Base-by-base conservation (phyloP, 2,329 filamentous ascomycete genomes). In the Madurella fahalii region DNA sequence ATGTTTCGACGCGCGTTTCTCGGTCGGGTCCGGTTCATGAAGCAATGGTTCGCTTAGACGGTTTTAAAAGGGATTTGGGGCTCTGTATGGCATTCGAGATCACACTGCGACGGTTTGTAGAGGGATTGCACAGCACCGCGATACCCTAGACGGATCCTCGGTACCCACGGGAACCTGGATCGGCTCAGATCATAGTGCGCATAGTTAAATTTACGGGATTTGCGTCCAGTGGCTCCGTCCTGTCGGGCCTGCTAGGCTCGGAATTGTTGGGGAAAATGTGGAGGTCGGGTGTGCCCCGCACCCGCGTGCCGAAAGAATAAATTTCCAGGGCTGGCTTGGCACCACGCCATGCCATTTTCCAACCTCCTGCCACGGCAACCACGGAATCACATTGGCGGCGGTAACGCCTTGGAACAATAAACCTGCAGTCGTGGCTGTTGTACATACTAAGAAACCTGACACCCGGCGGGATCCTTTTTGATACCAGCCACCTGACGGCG, bases 1-100 rank as follows among this genome's bases (percentile, higher is more conserved):
- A 11, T 20, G 3, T 42, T 20, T 42, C 17, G 5, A 42, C 17
- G 16, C 4, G 40, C 40, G 17, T 15, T 42, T 18, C 11, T 40
- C n/a, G 12, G 16, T 40, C 7, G 7, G 40, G 9, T 18, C 4
- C 5, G 15, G 15, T 40, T 40, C n/a, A n/a, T 16, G 40, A 17
- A 9, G 9, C 18, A 13, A n/a, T 31, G 11, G 31, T 15, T 34
- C 13, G 2, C 18, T 32, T 50, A 4, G 34, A 17, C 5, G 37
- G 34, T 15, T 13, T 31, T 31, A 18, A 15, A 15, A 17, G 32
- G 42, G 20, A 8, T 32, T 49, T 43, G 39, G 48, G 25, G 32
- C 43, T 52, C 32, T 9, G 39, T 47, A 47, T 47, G 39, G 43
- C 30, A 50, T 48, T 46, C 32, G n/a, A 44, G 40, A 47, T 39